These are phyloP conservation scores for Suillus decipiens DNA, from an alignment of 768 basidiomycete species.

Conservation along the genomic window DNA sequence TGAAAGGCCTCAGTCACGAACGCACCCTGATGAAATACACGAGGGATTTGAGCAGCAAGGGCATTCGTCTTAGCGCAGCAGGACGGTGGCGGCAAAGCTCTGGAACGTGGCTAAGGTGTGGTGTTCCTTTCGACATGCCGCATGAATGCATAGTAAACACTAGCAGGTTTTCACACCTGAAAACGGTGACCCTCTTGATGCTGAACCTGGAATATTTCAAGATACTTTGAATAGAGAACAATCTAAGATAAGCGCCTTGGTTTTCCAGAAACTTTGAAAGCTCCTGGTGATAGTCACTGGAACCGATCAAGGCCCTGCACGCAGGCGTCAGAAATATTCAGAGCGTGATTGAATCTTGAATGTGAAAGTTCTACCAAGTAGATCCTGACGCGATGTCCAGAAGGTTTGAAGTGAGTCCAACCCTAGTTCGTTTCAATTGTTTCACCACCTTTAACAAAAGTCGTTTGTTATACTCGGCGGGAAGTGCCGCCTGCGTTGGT, in stretches of 20 bases:
- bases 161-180: background rate
- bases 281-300: too few species aligned
- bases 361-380: too few species aligned
- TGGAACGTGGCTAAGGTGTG: background rate
- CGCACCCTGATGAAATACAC: background rate
- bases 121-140: background rate
- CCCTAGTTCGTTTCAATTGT: too few species aligned
- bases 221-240: background rate
- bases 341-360: too few species aligned
- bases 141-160: background rate
- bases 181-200: background rate
- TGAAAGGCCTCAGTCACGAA: background rate
- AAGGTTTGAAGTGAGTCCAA: too few species aligned
- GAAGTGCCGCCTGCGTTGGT: too few species aligned
- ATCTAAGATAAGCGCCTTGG: background rate
- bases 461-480: too few species aligned
- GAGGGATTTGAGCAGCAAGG: background rate
- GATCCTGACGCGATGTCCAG: too few species aligned
- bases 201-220: background rate
- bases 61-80: background rate
- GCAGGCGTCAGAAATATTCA: too few species aligned
- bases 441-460: too few species aligned
- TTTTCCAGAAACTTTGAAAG: background rate
- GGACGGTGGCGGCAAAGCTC: background rate
- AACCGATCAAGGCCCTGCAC: background rate